These are phyloP conservation scores for Coemansia sp. DNA, from an alignment of 192 early-diverging fungal species.

Conservation along the genomic window DNA sequence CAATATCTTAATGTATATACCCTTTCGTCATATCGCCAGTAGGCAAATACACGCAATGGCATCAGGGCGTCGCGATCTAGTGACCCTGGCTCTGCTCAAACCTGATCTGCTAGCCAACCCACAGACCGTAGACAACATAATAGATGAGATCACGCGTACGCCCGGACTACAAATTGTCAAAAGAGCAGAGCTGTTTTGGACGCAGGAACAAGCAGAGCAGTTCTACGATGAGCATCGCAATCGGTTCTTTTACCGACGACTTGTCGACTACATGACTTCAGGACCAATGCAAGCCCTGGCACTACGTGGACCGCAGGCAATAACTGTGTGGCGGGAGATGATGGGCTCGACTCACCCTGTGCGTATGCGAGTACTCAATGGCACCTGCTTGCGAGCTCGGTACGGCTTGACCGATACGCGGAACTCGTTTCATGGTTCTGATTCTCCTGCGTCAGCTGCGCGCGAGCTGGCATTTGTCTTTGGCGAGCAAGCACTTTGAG, in stretches of 20 bases:
- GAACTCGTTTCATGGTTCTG: slow-evolving; percentile 79
- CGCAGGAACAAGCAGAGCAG: slow-evolving; percentile 56
- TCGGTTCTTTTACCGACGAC: slow-evolving; percentile 69
- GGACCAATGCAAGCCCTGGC: slow-evolving; percentile 67
- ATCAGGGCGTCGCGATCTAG: slow-evolving; percentile 17
- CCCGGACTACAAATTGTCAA: slow-evolving; percentile 45
- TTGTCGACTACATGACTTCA: slow-evolving; percentile 76
- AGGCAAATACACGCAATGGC: neutral
- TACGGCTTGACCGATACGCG: slow-evolving; percentile 76
- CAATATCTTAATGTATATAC: neutral
- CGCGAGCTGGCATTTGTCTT: slow-evolving; percentile 68
- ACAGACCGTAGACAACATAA: slow-evolving; percentile 35
- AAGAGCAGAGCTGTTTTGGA: slow-evolving; percentile 58
- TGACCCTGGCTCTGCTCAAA: slow-evolving; percentile 72
- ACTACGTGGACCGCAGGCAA: slow-evolving; percentile 61
- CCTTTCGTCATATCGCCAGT: neutral
- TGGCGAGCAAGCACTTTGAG: slow-evolving; percentile 7
- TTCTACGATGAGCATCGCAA: slow-evolving; percentile 73
- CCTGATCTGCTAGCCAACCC: slow-evolving; percentile 73
- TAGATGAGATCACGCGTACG: slow-evolving; percentile 42
- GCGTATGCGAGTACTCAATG: slow-evolving; percentile 62
- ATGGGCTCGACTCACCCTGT: slow-evolving; percentile 73
- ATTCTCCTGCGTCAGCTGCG: slow-evolving; percentile 61
- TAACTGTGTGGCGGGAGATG: slow-evolving; percentile 63
- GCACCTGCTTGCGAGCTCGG: slow-evolving; percentile 59